Evolutionary conservation across 306 rosid genomes (phyloP), one percentile per base, ranked within the genome.

Genomic region (Quercus parvula): DNA sequence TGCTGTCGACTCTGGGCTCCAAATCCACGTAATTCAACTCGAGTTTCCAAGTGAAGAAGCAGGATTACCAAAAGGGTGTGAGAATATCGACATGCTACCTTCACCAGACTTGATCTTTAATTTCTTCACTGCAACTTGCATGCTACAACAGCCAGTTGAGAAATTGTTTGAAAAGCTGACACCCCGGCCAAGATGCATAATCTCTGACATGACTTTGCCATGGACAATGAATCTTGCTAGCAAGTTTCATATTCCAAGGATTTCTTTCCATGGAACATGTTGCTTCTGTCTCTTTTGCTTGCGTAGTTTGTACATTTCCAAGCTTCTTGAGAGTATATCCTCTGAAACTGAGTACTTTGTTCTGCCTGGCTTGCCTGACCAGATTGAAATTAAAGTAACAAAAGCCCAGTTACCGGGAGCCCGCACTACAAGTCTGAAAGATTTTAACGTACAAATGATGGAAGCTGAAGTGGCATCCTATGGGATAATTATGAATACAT

Each of bases 21-120:
- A 46, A 17, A 81, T 85, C 64, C 74, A 27, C 1, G 14, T 77
- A 2, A 5, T 33, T 27, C 62, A 49, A 57, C 61, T 86, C 9
- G 51, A 74, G n/a, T 81, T 85, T 44, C 88, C 85, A 9, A 62
- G n/a, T 9, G 51, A 71, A 44, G 78, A 81, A 78, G 77, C 72
- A 15, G 94, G 91, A 0, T 72, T 88, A 6, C 97, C 97, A 5
- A 13, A 84, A 19, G 91, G 91, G 4, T 90, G 91, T 41, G 94
- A 92, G 74, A 92, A 84, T 86, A 56, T 87, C 3, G 94, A 92
- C 75, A 80, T 81, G 86, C 57, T 90, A 0, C 94, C 92, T 75
- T 88, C 94, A 13, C 49, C 75, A 75, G 68, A 62, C 11, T 49
- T 85, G 76, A 74, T 24, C 2, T 4, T 4, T 14, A 56, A 58